phyloP scores from a whole-genome alignment of 306 rosid genomes.

The Mucuna pruriens region DNA sequence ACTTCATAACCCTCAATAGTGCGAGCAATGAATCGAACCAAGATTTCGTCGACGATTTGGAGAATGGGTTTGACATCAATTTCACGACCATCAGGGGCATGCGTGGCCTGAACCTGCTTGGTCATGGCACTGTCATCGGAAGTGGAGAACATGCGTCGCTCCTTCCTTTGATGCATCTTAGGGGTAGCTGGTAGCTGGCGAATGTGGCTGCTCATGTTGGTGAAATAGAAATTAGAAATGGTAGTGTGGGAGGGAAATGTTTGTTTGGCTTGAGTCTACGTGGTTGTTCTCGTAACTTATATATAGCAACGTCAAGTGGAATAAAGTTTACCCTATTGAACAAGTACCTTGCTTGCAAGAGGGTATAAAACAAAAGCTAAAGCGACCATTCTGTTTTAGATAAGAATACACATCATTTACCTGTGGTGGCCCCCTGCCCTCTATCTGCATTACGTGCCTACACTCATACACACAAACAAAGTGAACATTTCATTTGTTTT shows the following conservation, averaged over 20 bases:
- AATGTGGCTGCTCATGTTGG: constrained; percentile 48
- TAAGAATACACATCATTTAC: constrained; percentile 18
- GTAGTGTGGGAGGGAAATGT: not conserved
- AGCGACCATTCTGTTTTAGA: constrained; percentile 40
- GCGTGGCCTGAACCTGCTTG: constrained; percentile 76
- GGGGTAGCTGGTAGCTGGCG: constrained; percentile 2
- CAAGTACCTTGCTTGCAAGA: constrained; percentile 84
- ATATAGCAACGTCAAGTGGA: constrained; percentile 57
- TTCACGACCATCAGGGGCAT: constrained; percentile 64
- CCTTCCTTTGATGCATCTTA: constrained; percentile 46
- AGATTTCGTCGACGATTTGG: constrained; percentile 56
- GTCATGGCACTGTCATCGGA: constrained; percentile 76
- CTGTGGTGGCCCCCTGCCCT: constrained; percentile 33
- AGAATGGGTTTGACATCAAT: constrained; percentile 73
- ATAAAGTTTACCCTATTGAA: constrained; percentile 67
- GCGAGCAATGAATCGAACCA: constrained; percentile 51
- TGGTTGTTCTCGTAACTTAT: constrained; percentile 25
- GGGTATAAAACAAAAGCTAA: constrained; percentile 63
- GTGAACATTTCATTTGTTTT: not conserved
- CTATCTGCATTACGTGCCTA: not conserved
- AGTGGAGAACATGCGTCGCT: constrained; percentile 50
- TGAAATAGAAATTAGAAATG: no score
- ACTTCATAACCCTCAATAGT: constrained; percentile 52
- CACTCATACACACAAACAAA: not conserved
- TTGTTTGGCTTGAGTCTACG: constrained; percentile 21